Percentiles rank a stretch among this genome's conserved stretches.
phyloP scores from a whole-genome alignment of 108 stramenopile species.

The Pseudonitzschia pungens region DNA sequence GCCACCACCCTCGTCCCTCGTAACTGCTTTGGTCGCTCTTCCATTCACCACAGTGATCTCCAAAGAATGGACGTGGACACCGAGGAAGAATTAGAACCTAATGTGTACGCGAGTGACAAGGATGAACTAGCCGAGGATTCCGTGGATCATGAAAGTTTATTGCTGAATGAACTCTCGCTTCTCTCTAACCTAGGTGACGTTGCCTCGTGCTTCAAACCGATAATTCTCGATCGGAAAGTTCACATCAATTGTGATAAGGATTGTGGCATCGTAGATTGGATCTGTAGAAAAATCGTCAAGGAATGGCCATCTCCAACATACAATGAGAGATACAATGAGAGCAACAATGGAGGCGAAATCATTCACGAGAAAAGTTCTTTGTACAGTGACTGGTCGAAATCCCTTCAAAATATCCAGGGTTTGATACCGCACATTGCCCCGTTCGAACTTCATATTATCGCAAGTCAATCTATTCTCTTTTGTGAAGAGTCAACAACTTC shows the following conservation, averaged over 20 bases:
- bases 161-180: background rate
- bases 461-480: conserved; percentile 36
- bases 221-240: conserved; percentile 4
- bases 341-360: background rate
- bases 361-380: background rate
- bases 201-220: background rate
- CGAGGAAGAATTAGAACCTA: background rate
- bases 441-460: conserved; percentile 31
- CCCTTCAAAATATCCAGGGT: conserved; percentile 7
- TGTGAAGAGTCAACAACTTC: conserved; percentile 9
- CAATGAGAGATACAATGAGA: background rate
- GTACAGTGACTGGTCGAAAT: conserved; percentile 21
- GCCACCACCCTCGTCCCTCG: background rate
- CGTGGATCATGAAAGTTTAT: conserved; percentile 5
- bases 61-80: background rate
- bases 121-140: background rate
- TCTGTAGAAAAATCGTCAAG: background rate
- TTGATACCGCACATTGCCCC: conserved; percentile 24
- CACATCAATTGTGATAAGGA: conserved; percentile 18
- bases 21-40: background rate
- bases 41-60: too few relatives aligned
- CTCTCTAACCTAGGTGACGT: conserved; percentile 4
- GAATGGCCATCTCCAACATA: background rate
- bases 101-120: background rate
- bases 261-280: background rate